These are phyloP conservation scores for Plasmodium yoelii DNA, from an alignment of 169 alveolate genomes.

Conservation along the genomic window DNA sequence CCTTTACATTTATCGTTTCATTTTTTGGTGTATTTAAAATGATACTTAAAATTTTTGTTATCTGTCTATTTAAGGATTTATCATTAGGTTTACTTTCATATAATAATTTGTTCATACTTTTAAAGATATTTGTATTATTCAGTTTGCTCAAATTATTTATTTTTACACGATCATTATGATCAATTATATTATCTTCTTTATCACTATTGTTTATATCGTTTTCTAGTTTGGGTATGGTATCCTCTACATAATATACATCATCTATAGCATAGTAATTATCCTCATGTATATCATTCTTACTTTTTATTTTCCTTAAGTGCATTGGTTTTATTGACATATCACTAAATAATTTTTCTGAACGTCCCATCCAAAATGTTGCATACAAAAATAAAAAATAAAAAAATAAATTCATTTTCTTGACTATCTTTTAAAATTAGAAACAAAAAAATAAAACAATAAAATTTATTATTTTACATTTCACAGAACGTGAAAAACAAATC, in stretches of 20 bases:
- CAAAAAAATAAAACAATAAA: no score
- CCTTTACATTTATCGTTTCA: constrained; percentile 47
- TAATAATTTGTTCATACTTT: constrained; percentile 18
- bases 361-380: no score
- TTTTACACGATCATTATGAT: constrained; percentile 14
- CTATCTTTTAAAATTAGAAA: no score
- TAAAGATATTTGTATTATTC: constrained; percentile 9
- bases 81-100: neutral
- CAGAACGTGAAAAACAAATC: no score
- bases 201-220: neutral
- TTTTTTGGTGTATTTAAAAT: constrained; percentile 45
- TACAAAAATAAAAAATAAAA: no score
- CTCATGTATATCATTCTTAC: neutral
- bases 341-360: neutral
- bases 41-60: constrained; percentile 37
- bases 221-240: neutral
- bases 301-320: neutral
- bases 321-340: neutral
- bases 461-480: no score
- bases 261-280: neutral
- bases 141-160: constrained; percentile 35
- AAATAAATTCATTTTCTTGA: no score
- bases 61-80: neutral
- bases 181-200: constrained; percentile 1
- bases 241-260: neutral